Conservation (phyloP, 1,284 basidiomycete genomes). For the Cryptococcus sp. region DNA sequence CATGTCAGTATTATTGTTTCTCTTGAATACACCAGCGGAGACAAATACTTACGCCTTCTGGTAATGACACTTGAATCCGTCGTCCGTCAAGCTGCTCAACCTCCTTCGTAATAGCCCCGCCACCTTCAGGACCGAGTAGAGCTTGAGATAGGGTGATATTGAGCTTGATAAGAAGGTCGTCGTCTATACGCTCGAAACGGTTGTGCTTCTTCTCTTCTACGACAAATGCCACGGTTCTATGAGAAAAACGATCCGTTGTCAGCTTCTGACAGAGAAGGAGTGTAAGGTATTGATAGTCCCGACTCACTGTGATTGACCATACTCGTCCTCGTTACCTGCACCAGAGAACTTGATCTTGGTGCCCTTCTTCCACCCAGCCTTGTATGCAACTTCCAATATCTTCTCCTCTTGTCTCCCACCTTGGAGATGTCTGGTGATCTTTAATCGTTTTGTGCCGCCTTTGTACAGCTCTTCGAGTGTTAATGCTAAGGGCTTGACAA, state of each 20-base stretch:
- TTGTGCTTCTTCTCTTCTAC: conserved; percentile 87
- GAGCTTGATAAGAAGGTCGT: conserved; percentile 69
- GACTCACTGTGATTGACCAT: conserved; percentile 69
- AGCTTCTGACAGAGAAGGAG: background rate
- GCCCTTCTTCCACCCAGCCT: conserved; percentile 68
- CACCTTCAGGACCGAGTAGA: conserved; percentile 58
- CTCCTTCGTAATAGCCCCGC: conserved; percentile 55
- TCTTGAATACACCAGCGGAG: background rate
- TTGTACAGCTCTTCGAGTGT: conserved; percentile 88
- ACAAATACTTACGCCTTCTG: conserved; percentile 54
- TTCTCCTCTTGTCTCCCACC: conserved; percentile 82
- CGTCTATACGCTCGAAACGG: conserved; percentile 71
- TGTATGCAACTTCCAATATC: conserved; percentile 83
- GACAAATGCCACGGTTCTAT: conserved; percentile 70
- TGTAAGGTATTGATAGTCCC: background rate
- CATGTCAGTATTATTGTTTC: conserved; percentile 1
- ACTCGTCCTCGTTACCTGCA: conserved; percentile 77
- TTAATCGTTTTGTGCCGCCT: conserved; percentile 85
- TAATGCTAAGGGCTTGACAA: conserved; percentile 80
- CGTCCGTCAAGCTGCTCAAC: conserved; percentile 77
- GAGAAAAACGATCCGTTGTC: background rate
- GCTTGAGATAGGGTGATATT: conserved; percentile 81
- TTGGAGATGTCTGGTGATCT: conserved; percentile 73
- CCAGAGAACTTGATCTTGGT: conserved; percentile 88
- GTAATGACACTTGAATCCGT: conserved; percentile 67